Conservation (phyloP, 495 filamentous ascomycete genomes). For the Glonium stellatum region DNA sequence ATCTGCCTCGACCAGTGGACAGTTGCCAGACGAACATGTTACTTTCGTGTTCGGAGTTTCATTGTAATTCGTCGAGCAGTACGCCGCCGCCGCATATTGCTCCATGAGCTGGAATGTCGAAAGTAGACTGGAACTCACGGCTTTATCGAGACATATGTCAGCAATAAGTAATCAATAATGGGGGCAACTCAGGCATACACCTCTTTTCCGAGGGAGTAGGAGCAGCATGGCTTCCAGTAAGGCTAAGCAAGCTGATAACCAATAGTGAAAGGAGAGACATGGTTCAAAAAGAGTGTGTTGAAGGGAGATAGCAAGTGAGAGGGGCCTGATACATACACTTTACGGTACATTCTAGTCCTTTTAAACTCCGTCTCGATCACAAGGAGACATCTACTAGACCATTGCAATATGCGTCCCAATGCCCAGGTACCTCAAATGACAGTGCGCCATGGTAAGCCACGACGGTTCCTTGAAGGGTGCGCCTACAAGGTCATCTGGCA, state of each 20-base stretch:
- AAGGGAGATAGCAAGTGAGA: background rate
- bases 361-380: background rate
- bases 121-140: slow-evolving; percentile 10
- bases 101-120: slow-evolving; percentile 20
- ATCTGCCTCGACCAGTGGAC: slow-evolving; percentile 53
- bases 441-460: background rate
- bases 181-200: slow-evolving; percentile 1
- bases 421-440: background rate
- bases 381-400: background rate
- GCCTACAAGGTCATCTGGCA: background rate
- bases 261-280: slow-evolving; percentile 8
- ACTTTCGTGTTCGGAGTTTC: slow-evolving; percentile 43
- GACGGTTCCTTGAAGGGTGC: background rate
- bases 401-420: background rate
- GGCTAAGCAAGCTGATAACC: background rate
- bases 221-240: slow-evolving; percentile 10
- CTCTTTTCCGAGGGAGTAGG: slow-evolving; percentile 12
- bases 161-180: background rate
- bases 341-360: background rate
- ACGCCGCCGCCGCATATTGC: slow-evolving; percentile 59
- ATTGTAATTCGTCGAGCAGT: slow-evolving; percentile 53
- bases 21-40: slow-evolving; percentile 48
- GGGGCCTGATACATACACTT: background rate
- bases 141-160: background rate
- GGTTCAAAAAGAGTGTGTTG: background rate